Conservation (phyloP, 495 filamentous ascomycete species). For the Podospora appendiculata region DNA sequence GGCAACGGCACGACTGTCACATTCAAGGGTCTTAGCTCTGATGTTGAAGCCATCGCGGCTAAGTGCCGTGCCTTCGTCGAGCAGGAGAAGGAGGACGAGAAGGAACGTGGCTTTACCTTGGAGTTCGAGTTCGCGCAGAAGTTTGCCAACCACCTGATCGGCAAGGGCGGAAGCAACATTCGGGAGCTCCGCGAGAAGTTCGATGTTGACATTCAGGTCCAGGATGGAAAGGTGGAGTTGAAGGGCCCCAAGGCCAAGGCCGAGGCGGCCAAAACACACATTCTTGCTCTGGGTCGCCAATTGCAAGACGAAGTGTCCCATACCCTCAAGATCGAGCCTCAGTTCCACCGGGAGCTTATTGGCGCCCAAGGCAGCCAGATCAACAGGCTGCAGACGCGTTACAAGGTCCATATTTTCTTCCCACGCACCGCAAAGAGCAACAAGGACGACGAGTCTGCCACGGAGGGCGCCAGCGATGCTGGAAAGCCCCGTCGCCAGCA, state of each 20-base stretch:
- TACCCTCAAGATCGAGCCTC: constrained; percentile 76
- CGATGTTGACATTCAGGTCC: constrained; percentile 93
- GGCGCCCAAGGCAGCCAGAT: constrained; percentile 84
- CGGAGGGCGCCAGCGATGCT: constrained; percentile 63
- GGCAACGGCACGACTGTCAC: constrained; percentile 49
- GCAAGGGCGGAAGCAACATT: constrained; percentile 86
- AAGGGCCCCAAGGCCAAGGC: constrained; percentile 60
- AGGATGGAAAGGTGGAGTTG: constrained; percentile 57
- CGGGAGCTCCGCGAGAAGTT: constrained; percentile 92
- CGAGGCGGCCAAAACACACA: constrained; percentile 71
- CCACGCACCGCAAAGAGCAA: constrained; percentile 55
- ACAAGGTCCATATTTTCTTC: constrained; percentile 91
- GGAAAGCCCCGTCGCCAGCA: constrained; percentile 66
- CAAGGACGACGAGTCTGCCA: constrained; percentile 62
- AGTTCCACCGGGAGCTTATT: constrained; percentile 83
- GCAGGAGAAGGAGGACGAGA: constrained; percentile 77
- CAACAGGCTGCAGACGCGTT: constrained; percentile 82
- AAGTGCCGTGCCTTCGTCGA: constrained; percentile 72
- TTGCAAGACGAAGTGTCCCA: constrained; percentile 83
- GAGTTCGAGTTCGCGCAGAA: constrained; percentile 92
- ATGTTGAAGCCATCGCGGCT: constrained; percentile 59
- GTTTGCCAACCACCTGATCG: constrained; percentile 87
- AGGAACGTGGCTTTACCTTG: constrained; percentile 75
- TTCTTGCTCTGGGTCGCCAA: constrained; percentile 65
- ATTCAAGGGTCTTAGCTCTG: constrained; percentile 66